Percentiles rank a stretch among this genome's conserved stretches.
These are phyloP conservation scores for Pleurotus pulmonarius DNA, from an alignment of 768 basidiomycete species.

Conservation along the genomic window DNA sequence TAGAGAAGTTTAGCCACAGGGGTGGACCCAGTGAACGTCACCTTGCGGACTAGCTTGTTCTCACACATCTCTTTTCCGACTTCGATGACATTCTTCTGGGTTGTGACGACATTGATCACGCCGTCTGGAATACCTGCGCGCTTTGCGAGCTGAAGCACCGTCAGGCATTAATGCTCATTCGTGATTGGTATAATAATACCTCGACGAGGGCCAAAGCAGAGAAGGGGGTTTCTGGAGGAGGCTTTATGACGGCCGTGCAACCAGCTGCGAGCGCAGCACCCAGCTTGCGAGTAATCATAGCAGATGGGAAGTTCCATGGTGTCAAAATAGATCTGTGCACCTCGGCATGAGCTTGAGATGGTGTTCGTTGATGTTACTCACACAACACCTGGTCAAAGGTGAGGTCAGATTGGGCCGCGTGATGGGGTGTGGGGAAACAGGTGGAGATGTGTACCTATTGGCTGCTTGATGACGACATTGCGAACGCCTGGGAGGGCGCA, in stretches of 20 bases:
- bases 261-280: slow-evolving; percentile 91
- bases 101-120: slow-evolving; percentile 92
- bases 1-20: slow-evolving; percentile 75
- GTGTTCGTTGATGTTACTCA: slow-evolving; percentile 17
- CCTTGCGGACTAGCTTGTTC: slow-evolving; percentile 80
- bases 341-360: too few relatives aligned
- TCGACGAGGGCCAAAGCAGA: slow-evolving; percentile 90
- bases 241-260: slow-evolving; percentile 95
- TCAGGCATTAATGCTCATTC: background rate
- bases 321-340: slow-evolving; percentile 66
- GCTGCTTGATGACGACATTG: slow-evolving; percentile 92
- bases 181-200: slow-evolving; percentile 31
- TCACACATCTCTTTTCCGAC: slow-evolving; percentile 95
- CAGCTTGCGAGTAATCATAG: slow-evolving; percentile 91
- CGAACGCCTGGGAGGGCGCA: slow-evolving; percentile 64
- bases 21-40: slow-evolving; percentile 90
- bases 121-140: slow-evolving; percentile 95
- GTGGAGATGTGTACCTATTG: slow-evolving; percentile 53
- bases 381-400: slow-evolving; percentile 31
- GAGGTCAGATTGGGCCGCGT: background rate
- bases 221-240: slow-evolving; percentile 93
- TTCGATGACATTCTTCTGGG: slow-evolving; percentile 77
- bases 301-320: slow-evolving; percentile 94
- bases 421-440: background rate
- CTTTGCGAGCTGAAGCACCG: slow-evolving; percentile 55